Base-by-base conservation (phyloP, 148 eudicot species). In the Chenopodium quinoa region DNA sequence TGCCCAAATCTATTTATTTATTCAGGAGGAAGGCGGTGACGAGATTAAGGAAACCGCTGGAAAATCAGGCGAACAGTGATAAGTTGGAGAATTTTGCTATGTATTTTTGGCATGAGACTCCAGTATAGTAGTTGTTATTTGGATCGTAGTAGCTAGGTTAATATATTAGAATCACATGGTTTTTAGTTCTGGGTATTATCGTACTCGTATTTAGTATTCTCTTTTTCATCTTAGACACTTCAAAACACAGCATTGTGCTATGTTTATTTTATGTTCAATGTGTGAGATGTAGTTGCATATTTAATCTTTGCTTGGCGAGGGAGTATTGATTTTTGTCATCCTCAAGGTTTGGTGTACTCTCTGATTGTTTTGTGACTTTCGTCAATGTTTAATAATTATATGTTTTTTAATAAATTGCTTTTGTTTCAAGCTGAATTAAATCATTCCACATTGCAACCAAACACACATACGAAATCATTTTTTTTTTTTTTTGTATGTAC, bases 1-100 rank as follows among this genome's bases (percentile, higher is more conserved):
- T 65, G 54, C 8, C 4, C 46, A 48, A 70, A 76, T 29, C 25
- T 77, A 34, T 50, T 3, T 25, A 34, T 40, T 4, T 25, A 75
- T 75, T 75, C 84, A 90, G 93, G 93, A 92, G 74, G 95, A 90
- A 68, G 92, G 83, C 66, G 90, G 87, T 7, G 93, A 89, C 44
- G 95, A 89, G 84, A 90, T 86, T 78, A 90, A 90, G 87, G 95
- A 92, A 85, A 85, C 90, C 68, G 71, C 89, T 50, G 91, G 63
- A 67, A 90, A 88, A 65, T 75, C 87, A 86, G 83, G 63, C 78
- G 84, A 85, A 74, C 76, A 81, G 82, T 85, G 84, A 78, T 85
- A 50, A 78, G 64, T 76, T 68, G 66, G 63, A 48, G 47, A 44
- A 73, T 58, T 60, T n/a, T 60, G 76, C 87, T 74, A 62, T 67